Evolutionary conservation across 139 green algal species (phyloP).

Genomic region (Coelastrella sp.): DNA sequence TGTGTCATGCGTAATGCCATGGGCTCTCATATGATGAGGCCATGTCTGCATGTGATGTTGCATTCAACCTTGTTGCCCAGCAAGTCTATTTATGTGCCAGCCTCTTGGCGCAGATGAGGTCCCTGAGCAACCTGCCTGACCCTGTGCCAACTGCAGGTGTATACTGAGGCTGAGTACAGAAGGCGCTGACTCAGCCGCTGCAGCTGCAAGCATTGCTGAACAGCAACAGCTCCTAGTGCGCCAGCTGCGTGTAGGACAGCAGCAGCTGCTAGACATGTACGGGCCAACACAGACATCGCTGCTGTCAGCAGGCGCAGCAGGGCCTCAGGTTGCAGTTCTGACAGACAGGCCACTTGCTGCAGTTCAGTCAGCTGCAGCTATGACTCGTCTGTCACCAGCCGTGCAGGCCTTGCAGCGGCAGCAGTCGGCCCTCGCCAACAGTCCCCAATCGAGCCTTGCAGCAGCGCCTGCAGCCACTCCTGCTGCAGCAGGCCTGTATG

Average conservation of each 20-base stretch:
- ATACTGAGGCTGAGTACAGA: neutral
- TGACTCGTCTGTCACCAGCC: neutral
- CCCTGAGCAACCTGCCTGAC: neutral
- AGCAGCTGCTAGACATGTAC: neutral
- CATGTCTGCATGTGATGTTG: no score
- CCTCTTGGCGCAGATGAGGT: no score
- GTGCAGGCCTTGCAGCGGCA: neutral
- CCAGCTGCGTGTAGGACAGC: neutral
- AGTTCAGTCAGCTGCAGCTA: neutral
- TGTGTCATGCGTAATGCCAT: no score
- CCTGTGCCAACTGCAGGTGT: neutral
- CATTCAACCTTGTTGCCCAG: no score
- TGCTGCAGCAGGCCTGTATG: neutral
- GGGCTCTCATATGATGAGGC: no score
- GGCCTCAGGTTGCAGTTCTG: neutral
- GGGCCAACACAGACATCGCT: neutral
- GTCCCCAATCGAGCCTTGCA: neutral
- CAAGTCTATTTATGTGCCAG: no score
- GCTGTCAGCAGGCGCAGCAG: neutral
- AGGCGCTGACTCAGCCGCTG: neutral
- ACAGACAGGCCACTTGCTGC: conserved; percentile 21
- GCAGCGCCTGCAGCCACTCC: neutral
- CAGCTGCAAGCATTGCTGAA: neutral
- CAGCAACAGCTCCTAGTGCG: conserved; percentile 16
- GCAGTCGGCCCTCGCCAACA: neutral